These are phyloP conservation scores for Ampelomyces quisqualis DNA, from an alignment of 2,329 filamentous ascomycete species.

Conservation along the genomic window DNA sequence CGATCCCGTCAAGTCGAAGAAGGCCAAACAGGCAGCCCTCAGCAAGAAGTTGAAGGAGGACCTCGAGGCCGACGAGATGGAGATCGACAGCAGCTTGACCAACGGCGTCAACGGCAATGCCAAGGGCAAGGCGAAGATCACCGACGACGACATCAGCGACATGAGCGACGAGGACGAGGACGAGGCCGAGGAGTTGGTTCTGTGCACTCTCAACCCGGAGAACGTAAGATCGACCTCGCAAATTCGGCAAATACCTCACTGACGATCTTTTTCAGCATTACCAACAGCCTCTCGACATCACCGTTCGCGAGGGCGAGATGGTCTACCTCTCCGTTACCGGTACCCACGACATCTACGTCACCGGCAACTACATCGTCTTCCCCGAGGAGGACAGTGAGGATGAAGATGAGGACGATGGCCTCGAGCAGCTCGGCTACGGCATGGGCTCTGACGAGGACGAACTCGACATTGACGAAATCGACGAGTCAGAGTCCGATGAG, in stretches of 20 bases:
- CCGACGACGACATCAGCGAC: constrained; percentile 73
- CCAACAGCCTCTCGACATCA: constrained; percentile 94
- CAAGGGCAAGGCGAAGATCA: constrained; percentile 59
- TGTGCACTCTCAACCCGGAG: constrained; percentile 93
- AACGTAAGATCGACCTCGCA: constrained; percentile 64
- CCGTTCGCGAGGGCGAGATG: constrained; percentile 81
- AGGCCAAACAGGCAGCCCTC: constrained; percentile 75
- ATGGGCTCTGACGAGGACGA: constrained; percentile 78
- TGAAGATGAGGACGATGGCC: constrained; percentile 60
- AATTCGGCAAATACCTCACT: constrained; percentile 20
- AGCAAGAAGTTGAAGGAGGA: constrained; percentile 74
- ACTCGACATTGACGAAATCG: constrained; percentile 56
- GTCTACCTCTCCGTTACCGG: constrained; percentile 91
- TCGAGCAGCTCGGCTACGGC: constrained; percentile 71
- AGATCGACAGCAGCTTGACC: constrained; percentile 58
- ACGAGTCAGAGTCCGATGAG: constrained; percentile 51
- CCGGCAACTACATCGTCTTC: constrained; percentile 89
- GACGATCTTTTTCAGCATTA: constrained; percentile 69
- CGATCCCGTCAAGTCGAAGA: constrained; percentile 86
- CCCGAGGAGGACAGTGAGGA: constrained; percentile 62
- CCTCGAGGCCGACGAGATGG: constrained; percentile 70
- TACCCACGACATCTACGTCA: constrained; percentile 87
- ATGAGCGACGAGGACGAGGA: constrained; percentile 49
- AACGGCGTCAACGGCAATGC: constrained; percentile 56
- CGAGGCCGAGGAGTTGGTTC: constrained; percentile 84